Conservation (phyloP, 768 basidiomycete genomes). For the Leccinum longicurvipes region DNA sequence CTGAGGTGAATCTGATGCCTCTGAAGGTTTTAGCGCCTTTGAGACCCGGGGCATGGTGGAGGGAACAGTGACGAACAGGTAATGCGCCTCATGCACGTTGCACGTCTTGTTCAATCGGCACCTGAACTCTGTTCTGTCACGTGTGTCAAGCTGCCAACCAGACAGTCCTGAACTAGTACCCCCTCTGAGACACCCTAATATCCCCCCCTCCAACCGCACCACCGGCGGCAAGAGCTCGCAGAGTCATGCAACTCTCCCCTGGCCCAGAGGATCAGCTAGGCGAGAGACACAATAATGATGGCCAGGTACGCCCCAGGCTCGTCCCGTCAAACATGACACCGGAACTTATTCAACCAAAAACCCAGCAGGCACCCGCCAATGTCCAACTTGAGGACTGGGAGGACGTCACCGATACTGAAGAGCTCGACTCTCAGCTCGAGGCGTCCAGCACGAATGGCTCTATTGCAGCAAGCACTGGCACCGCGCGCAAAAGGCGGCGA, state of each 20-base stretch:
- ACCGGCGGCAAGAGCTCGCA: no score
- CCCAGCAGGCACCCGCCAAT: conserved; percentile 2
- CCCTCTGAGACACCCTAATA: no score
- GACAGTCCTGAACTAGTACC: no score
- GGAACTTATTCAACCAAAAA: background rate
- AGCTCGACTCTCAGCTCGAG: conserved; percentile 10
- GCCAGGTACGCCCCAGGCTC: conserved; percentile 5
- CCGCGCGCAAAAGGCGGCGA: conserved; percentile 30
- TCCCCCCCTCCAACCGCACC: no score
- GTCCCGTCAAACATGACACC: background rate
- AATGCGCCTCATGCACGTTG: no score
- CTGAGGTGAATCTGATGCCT: no score
- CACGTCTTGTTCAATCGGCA: no score
- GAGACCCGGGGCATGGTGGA: no score
- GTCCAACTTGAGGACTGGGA: conserved; percentile 31
- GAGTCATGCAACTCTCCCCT: conserved; percentile 15
- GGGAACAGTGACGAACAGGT: no score
- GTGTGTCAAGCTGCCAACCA: no score
- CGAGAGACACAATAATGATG: background rate
- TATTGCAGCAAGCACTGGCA: conserved; percentile 7
- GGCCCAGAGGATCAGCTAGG: background rate
- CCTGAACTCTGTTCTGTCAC: no score
- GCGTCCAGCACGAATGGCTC: conserved; percentile 4
- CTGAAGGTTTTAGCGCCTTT: no score
- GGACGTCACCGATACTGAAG: conserved; percentile 27